Evolutionary conservation across 2,329 filamentous ascomycete genomes (phyloP).

Genomic region (Emericellopsis atlantica): DNA sequence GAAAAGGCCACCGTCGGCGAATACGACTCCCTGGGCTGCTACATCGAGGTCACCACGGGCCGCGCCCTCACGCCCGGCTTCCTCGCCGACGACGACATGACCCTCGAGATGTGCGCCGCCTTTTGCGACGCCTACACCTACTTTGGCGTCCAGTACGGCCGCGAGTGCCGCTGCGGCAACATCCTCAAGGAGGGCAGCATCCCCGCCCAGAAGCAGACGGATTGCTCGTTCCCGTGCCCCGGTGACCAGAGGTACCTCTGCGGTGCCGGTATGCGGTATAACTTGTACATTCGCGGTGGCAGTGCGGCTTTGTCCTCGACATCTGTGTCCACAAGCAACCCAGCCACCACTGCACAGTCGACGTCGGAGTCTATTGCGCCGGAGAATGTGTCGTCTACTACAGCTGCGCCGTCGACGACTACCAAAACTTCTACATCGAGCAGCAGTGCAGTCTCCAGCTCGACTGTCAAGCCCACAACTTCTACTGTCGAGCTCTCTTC

Average conservation of each 20-base stretch:
- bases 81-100: constrained; percentile 19
- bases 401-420: no score
- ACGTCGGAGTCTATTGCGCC: no score
- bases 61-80: constrained; percentile 16
- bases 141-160: constrained; percentile 21
- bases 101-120: constrained; percentile 16
- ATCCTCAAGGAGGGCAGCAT: constrained; percentile 12
- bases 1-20: constrained; percentile 11
- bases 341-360: no score
- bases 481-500: neutral
- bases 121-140: constrained; percentile 16
- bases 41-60: constrained; percentile 15
- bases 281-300: constrained; percentile 14
- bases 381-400: no score
- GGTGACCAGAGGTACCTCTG: constrained; percentile 20
- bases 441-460: no score
- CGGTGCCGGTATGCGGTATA: constrained; percentile 17
- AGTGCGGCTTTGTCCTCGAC: neutral
- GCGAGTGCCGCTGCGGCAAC: constrained; percentile 26
- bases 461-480: no score
- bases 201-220: constrained; percentile 14
- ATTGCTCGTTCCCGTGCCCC: constrained; percentile 19
- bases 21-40: constrained; percentile 23
- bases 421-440: no score
- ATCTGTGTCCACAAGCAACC: no score